A percentile compares a stretch with the other conserved stretches of the same genome.
phyloP scores from a whole-genome alignment of 1,139 yeast genomes.

The Debaryomycetaceae sp. region DNA sequence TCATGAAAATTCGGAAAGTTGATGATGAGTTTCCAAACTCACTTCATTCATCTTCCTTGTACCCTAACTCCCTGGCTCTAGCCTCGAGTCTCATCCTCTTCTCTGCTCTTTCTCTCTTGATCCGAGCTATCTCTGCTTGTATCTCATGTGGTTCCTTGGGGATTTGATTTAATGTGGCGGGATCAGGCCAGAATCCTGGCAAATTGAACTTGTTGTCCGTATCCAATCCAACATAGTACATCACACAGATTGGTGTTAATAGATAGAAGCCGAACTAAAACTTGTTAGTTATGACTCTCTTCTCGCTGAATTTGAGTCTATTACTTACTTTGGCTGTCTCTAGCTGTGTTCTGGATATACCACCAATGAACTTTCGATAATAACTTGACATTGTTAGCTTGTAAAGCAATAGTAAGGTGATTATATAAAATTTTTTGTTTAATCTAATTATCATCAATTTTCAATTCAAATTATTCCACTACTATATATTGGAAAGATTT shows the following conservation, averaged over 20 bases:
- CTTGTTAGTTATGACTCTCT: conserved; percentile 19
- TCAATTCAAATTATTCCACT: neutral
- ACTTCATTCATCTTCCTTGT: conserved; percentile 26
- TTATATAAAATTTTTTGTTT: no score
- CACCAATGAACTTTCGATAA: conserved; percentile 31
- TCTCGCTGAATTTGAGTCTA: no score
- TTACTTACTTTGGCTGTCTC: conserved; percentile 64
- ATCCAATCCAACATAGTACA: conserved; percentile 90
- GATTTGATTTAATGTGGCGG: conserved; percentile 81
- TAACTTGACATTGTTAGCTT: conserved; percentile 6
- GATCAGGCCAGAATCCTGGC: conserved; percentile 98
- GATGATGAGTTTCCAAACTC: neutral
- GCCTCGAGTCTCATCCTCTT: conserved; percentile 73
- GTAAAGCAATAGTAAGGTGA: neutral
- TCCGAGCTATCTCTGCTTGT: conserved; percentile 85
- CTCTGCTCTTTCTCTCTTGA: conserved; percentile 70
- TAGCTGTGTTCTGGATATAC: conserved; percentile 55
- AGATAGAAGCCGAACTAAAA: conserved; percentile 85
- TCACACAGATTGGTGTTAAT: conserved; percentile 79
- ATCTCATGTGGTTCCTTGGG: conserved; percentile 94
- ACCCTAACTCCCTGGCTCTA: conserved; percentile 64
- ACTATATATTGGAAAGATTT: neutral
- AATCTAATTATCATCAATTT: neutral
- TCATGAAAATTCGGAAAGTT: no score
- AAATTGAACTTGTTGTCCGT: conserved; percentile 85